Evolutionary conservation across 2,329 filamentous ascomycete species (phyloP).

Genomic region (Juglanconis sp.): DNA sequence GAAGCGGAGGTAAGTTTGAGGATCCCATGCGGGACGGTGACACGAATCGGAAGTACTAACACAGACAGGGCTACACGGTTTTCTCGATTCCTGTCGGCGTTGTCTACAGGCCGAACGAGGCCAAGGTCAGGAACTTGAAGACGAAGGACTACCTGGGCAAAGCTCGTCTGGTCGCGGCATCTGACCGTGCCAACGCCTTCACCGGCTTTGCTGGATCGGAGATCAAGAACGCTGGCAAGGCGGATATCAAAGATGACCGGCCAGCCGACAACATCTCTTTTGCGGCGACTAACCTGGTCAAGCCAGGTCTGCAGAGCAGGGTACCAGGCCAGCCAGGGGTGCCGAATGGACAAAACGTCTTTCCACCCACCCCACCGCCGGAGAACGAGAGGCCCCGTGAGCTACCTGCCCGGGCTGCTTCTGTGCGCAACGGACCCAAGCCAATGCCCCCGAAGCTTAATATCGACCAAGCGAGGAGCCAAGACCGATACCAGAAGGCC

Average conservation of each 20-base stretch:
- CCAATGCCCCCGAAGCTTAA: conserved; percentile 62
- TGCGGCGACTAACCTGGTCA: conserved; percentile 89
- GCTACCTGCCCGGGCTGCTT: conserved; percentile 51
- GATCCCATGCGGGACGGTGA: not conserved
- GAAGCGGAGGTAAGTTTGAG: conserved; percentile 71
- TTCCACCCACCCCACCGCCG: conserved; percentile 97
- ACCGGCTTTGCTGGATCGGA: conserved; percentile 79
- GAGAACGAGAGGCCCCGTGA: conserved; percentile 66
- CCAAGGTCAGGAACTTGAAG: conserved; percentile 97
- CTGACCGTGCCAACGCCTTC: conserved; percentile 75
- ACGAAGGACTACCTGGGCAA: conserved; percentile 97
- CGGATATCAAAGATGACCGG: conserved; percentile 70
- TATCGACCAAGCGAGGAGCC: conserved; percentile 53
- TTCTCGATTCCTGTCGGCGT: conserved; percentile 97
- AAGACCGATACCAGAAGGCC: conserved; percentile 54
- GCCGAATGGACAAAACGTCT: conserved; percentile 73
- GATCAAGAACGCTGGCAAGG: conserved; percentile 64
- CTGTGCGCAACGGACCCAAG: conserved; percentile 60
- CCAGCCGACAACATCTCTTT: conserved; percentile 83
- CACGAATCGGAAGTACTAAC: conserved; percentile 24
- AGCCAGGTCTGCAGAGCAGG: conserved; percentile 74
- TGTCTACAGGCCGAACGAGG: conserved; percentile 91
- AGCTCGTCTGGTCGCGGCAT: conserved; percentile 86
- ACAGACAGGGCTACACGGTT: conserved; percentile 81
- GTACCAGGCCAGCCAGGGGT: conserved; percentile 46